These are phyloP conservation scores for Aplosporella prunicola DNA, from an alignment of 2,329 filamentous ascomycete genomes.

Conservation along the genomic window DNA sequence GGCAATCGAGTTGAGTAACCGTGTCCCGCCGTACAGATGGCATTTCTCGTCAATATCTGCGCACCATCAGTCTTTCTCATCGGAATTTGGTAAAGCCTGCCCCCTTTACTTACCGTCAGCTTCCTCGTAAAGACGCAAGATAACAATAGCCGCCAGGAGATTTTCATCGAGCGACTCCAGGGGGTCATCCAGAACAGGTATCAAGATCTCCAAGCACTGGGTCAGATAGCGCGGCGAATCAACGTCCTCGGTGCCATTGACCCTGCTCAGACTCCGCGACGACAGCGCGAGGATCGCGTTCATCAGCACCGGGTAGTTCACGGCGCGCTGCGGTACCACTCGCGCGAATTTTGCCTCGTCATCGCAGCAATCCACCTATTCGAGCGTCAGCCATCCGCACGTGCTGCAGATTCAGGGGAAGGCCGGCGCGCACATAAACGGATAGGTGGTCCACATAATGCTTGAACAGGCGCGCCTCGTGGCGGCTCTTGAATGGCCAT, in stretches of 20 bases:
- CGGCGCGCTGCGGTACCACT: conserved; percentile 38
- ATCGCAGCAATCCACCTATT: conserved; percentile 5
- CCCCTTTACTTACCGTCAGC: conserved; percentile 20
- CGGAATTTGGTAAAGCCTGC: too few relatives aligned
- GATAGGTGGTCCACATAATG: conserved; percentile 5
- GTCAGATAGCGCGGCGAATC: conserved; percentile 38
- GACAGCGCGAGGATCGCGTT: conserved; percentile 40
- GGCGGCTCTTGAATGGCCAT: background rate
- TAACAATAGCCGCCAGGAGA: conserved; percentile 40
- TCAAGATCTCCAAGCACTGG: conserved; percentile 38
- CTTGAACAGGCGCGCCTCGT: conserved; percentile 6
- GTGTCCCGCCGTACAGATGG: conserved; percentile 31
- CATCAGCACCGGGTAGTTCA: conserved; percentile 38
- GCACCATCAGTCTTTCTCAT: too few relatives aligned
- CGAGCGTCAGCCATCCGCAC: background rate
- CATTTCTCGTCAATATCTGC: conserved; percentile 27
- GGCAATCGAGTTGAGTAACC: conserved; percentile 30
- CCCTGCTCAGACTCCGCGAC: conserved; percentile 36
- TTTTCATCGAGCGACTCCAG: conserved; percentile 37
- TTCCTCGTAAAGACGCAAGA: conserved; percentile 42
- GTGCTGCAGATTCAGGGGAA: background rate
- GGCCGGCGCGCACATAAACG: background rate
- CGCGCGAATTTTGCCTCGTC: conserved; percentile 29
- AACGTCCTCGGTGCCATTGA: conserved; percentile 29
- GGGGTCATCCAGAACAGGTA: conserved; percentile 35